A percentile compares a stretch with the other conserved stretches of the same genome.
Evolutionary conservation across 1,139 yeast genomes (phyloP).

Genomic region (Sugiyamaella novakii): DNA sequence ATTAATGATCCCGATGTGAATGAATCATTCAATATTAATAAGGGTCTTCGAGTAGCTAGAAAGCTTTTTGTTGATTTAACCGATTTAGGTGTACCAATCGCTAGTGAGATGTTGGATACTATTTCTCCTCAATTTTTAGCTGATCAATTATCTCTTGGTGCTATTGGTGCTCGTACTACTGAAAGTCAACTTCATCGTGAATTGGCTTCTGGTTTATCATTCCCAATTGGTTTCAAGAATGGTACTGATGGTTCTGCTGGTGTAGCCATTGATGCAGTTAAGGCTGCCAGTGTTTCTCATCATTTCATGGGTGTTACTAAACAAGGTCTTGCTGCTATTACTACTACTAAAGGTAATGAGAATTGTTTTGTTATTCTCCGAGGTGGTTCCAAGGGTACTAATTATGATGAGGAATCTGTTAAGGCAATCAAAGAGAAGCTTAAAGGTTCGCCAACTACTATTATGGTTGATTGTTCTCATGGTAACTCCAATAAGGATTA

Average conservation of each 20-base stretch:
- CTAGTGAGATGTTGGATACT: slow-evolving; percentile 97
- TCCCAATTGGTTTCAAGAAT: slow-evolving; percentile 98
- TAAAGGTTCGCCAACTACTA: slow-evolving; percentile 40
- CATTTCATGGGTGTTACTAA: slow-evolving; percentile 97
- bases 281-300: slow-evolving; percentile 89
- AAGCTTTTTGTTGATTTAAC: slow-evolving; percentile 85
- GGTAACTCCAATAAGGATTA: slow-evolving; percentile 94
- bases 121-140: slow-evolving; percentile 96
- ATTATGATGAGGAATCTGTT: slow-evolving; percentile 81
- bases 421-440: slow-evolving; percentile 70
- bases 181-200: slow-evolving; percentile 98
- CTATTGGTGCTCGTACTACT: slow-evolving; percentile 98
- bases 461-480: slow-evolving; percentile 97
- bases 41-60: slow-evolving; percentile 87
- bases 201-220: slow-evolving; percentile 91
- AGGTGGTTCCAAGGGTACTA: slow-evolving; percentile 94
- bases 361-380: slow-evolving; percentile 76
- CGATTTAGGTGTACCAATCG: slow-evolving; percentile 74
- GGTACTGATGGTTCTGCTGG: slow-evolving; percentile 96
- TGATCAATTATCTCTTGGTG: slow-evolving; percentile 90
- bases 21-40: slow-evolving; percentile 90
- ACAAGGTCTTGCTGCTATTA: slow-evolving; percentile 94
- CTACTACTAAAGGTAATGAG: slow-evolving; percentile 91
- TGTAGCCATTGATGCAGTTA: slow-evolving; percentile 92
- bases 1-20: slow-evolving; percentile 96